Evolutionary conservation across 169 alveolate genomes (phyloP).

Genomic region (Cryptosporidium parvum): DNA sequence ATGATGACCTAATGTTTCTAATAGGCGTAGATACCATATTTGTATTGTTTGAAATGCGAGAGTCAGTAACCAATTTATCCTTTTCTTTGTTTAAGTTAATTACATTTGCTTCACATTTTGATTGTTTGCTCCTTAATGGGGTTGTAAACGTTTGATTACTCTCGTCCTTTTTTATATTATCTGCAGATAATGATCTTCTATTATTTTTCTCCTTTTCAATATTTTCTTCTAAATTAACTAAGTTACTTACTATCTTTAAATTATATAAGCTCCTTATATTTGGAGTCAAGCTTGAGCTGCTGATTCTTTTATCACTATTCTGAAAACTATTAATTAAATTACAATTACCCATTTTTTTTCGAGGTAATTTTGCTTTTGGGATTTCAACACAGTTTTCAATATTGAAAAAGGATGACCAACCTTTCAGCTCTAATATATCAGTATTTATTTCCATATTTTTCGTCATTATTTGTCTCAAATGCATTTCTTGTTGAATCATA

Average conservation of each 20-base stretch:
- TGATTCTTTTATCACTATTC: neutral
- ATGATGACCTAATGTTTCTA: constrained; percentile 15
- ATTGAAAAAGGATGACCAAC: constrained; percentile 50
- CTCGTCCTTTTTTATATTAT: neutral
- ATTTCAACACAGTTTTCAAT: constrained; percentile 42
- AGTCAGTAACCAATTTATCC: neutral
- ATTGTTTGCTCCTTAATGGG: constrained; percentile 27
- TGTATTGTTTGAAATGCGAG: neutral
- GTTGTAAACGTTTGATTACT: constrained; percentile 1
- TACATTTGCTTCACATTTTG: neutral
- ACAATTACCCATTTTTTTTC: neutral
- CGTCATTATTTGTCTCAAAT: constrained; percentile 14
- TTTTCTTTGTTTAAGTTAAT: neutral
- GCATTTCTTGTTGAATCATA: constrained; percentile 34
- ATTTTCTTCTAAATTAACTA: constrained; percentile 16
- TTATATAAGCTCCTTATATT: constrained; percentile 35
- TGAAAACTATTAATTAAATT: neutral
- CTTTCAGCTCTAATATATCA: constrained; percentile 1
- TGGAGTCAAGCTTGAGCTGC: constrained; percentile 45
- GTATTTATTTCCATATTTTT: constrained; percentile 2
- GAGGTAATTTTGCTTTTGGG: constrained; percentile 51
- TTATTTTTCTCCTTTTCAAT: neutral
- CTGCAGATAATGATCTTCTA: constrained; percentile 67
- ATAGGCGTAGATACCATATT: constrained; percentile 1
- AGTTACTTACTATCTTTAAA: constrained; percentile 8